A percentile compares a stretch with the other conserved stretches of the same genome.
Evolutionary conservation across 495 filamentous ascomycete genomes (phyloP).

Genomic region (Talaromyces wortmannii): DNA sequence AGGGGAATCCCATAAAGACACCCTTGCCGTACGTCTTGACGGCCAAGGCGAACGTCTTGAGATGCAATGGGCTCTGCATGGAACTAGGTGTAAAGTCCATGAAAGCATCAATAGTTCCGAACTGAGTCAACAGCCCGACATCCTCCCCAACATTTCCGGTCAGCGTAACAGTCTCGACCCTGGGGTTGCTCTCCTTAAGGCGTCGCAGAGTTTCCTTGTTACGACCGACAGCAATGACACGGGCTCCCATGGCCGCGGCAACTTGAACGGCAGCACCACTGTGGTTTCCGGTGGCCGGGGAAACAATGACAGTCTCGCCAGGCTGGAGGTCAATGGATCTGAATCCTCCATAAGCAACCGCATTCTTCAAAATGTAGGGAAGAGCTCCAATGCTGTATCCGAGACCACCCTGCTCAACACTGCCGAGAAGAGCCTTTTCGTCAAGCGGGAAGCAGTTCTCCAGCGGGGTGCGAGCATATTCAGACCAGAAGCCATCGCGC

Average conservation of each 20-base stretch:
- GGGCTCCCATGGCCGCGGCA: slow-evolving; percentile 38
- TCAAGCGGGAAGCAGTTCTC: slow-evolving; percentile 37
- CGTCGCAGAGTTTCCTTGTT: slow-evolving; percentile 17
- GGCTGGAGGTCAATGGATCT: slow-evolving; percentile 27
- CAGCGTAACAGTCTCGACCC: background rate
- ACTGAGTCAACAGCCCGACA: background rate
- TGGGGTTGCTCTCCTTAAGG: slow-evolving; percentile 5
- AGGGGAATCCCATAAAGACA: background rate
- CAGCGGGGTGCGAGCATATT: slow-evolving; percentile 35
- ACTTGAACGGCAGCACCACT: slow-evolving; percentile 33
- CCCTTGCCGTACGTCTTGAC: background rate
- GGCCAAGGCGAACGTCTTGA: background rate
- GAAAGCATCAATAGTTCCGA: slow-evolving; percentile 1
- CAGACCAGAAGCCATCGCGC: slow-evolving; percentile 35
- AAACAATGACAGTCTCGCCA: slow-evolving; percentile 42
- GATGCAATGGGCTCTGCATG: background rate
- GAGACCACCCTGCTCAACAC: slow-evolving; percentile 5
- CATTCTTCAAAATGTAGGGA: background rate
- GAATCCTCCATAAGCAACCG: background rate
- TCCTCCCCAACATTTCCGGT: background rate
- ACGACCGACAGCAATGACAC: slow-evolving; percentile 39
- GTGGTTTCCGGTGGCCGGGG: slow-evolving; percentile 38
- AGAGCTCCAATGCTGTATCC: background rate
- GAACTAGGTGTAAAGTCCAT: background rate
- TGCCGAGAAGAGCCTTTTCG: slow-evolving; percentile 24